phyloP scores from a whole-genome alignment of 495 filamentous ascomycete species.

The Pseudoneurospora amorphoporcata region DNA sequence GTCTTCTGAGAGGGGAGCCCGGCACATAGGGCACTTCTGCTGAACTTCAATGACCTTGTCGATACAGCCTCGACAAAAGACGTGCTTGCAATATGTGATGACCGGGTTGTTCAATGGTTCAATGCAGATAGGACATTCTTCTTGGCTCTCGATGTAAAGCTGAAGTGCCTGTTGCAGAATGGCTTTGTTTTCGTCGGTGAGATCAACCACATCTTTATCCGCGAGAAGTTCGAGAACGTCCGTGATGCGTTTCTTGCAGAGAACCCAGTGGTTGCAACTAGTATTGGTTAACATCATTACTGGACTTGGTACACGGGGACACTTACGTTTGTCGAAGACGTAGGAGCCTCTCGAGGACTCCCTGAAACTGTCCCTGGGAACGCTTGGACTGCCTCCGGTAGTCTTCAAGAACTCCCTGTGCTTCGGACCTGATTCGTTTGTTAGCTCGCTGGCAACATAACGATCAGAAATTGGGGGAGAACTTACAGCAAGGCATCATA shows the following conservation, averaged over 20 bases:
- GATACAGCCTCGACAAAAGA: constrained; percentile 69
- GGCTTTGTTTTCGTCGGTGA: constrained; percentile 62
- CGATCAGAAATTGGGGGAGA: constrained; percentile 17
- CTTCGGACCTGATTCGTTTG: constrained; percentile 48
- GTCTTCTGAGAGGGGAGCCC: constrained; percentile 55
- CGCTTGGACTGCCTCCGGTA: constrained; percentile 38
- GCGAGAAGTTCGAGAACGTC: constrained; percentile 59
- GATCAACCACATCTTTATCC: constrained; percentile 50
- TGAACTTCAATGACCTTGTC: constrained; percentile 68
- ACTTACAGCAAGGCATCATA: constrained; percentile 61
- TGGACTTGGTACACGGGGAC: neutral
- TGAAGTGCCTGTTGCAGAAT: constrained; percentile 71
- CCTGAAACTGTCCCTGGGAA: constrained; percentile 38
- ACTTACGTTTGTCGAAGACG: constrained; percentile 63
- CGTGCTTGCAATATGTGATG: constrained; percentile 83
- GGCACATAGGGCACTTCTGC: constrained; percentile 82
- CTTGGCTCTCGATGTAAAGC: constrained; percentile 68
- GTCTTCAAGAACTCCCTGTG: constrained; percentile 56
- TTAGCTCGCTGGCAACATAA: neutral
- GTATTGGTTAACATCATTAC: constrained; percentile 1
- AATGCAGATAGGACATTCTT: constrained; percentile 77
- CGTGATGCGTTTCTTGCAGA: constrained; percentile 65
- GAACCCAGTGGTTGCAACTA: constrained; percentile 69
- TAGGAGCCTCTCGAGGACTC: constrained; percentile 69
- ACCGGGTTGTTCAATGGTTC: constrained; percentile 64